Base-by-base conservation (phyloP, 2,329 filamentous ascomycete species). In the Alternaria burnsii region DNA sequence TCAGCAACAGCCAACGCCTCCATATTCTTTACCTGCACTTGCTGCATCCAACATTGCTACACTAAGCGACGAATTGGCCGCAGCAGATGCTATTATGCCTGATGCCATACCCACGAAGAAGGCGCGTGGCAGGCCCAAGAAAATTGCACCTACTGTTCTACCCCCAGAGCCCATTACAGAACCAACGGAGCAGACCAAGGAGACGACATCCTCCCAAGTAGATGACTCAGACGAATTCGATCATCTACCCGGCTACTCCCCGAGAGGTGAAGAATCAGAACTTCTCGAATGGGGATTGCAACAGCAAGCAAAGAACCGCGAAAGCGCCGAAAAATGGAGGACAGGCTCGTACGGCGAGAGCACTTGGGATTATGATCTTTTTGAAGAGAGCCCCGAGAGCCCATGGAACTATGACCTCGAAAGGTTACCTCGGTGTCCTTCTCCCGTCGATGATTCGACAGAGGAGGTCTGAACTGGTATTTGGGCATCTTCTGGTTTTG, bases 41-140 rank as follows among this genome's bases (percentile, higher is more conserved):
- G 5, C 11, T 24, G 16, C 12, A 10, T 24, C 40, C 5, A 42
- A 24, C 18, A 16, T 24, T 24, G 12, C 12, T 42, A 24, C 40
- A 42, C 40, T 20, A 42, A 24, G 16, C 12, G 18, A 42, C 8
- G 53, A 61, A 24, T 20, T 48, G 5, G 12, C n/a, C 6, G 20
- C 40, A 22, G 18, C 38, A 28, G 12, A 22, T 5, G 6, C 28
- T 14, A n/a, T 10, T 8, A 10, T 52, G 20, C 24, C 24, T 26
- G 24, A 62, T 24, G n/a, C 53, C 10, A 44, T 44, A 8, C 56
- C 57, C 4, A 67, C 66, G 48, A 75, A 26, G 24, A 26, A 68
- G 68, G 68, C 71, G 28, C 71, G 77, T 44, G 75, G 76, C 47
- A 68, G 76, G 16, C 76, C 76, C 6, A 71, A 69, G 41, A 78